Evolutionary conservation across 345 rosid species (phyloP).

Genomic region (Salix dunnii): DNA sequence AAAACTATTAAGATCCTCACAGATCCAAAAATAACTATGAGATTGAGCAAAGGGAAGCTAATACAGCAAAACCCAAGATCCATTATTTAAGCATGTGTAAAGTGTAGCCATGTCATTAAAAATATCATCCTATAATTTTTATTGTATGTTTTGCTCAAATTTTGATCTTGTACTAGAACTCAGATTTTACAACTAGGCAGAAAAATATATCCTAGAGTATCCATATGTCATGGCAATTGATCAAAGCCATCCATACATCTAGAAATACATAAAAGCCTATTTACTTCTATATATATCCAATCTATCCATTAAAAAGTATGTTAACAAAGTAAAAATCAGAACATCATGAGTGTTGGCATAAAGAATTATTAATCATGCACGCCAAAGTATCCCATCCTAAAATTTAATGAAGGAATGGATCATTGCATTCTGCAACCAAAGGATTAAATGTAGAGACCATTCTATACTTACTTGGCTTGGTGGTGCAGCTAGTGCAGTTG

Average conservation of each 20-base stretch:
- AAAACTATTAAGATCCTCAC: not conserved
- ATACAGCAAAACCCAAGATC: not conserved
- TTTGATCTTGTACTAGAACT: not conserved
- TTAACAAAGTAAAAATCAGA: not conserved
- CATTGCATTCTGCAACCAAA: not conserved
- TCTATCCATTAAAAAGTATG: not conserved
- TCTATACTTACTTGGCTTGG: slow-evolving; percentile 5
- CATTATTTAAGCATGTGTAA: not conserved
- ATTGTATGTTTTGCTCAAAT: not conserved
- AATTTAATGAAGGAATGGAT: too few relatives aligned
- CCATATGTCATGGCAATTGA: not conserved
- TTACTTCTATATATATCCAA: not conserved
- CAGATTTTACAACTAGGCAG: not conserved
- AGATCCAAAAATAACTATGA: not conserved
- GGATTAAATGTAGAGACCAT: not conserved
- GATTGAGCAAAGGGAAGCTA: not conserved
- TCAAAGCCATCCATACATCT: not conserved
- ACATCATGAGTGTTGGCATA: not conserved
- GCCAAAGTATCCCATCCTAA: not conserved
- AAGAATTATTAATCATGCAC: not conserved
- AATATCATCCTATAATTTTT: not conserved
- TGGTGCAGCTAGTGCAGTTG: slow-evolving; percentile 6
- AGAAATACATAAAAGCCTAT: not conserved
- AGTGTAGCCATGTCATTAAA: not conserved
- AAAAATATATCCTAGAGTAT: not conserved